Base-by-base conservation (phyloP, 176 grass and related monocot genomes). In the Rhipidocladum racemiflorum region DNA sequence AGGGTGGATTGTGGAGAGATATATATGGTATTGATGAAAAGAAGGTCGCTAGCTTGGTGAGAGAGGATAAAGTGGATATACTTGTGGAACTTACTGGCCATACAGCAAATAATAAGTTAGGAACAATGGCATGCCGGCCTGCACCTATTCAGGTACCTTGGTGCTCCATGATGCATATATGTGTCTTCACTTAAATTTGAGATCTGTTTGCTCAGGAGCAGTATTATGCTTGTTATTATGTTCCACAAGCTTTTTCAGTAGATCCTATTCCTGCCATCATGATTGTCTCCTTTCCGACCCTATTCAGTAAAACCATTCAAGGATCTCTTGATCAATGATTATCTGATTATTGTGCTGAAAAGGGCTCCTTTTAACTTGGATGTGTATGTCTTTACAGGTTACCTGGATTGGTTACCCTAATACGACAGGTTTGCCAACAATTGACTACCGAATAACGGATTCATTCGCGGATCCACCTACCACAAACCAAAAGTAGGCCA, bases 371-470 rank as follows among this genome's bases (percentile, higher is more conserved):
- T 80, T 72, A 74, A 85, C 39, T 57, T 81, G 40, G 25, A 67
- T 35, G 13, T 82, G 2, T 88, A 18, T 89, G 21, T 30, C 13
- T 63, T 20, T 68, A 42, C 77, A 99, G 96, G 96, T 93, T 79
- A 93, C 96, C 24, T 99, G 96, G 96, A 99, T 99, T 83, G 96
- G 96, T 59, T 99, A 99, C 83, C 96, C 96, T 84, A 99, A 99
- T 82, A 99, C 96, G 53, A 99, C 96, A 85, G 96, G 96, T 88
- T 86, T 95, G 82, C 96, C 96, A 82, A 86, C 93, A 83, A 90
- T 99, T 90, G 96, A 99, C 62, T 99, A 99, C 71, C 67, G 96
- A 85, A 95, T 99, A 61, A 91, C 96, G 74, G 96, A 99, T 53
- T 81, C 85, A 65, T 88, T 95, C 63, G 89, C 89, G 53, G 96